phyloP scores from a whole-genome alignment of 495 filamentous ascomycete species.

The Parmelia sp. region DNA sequence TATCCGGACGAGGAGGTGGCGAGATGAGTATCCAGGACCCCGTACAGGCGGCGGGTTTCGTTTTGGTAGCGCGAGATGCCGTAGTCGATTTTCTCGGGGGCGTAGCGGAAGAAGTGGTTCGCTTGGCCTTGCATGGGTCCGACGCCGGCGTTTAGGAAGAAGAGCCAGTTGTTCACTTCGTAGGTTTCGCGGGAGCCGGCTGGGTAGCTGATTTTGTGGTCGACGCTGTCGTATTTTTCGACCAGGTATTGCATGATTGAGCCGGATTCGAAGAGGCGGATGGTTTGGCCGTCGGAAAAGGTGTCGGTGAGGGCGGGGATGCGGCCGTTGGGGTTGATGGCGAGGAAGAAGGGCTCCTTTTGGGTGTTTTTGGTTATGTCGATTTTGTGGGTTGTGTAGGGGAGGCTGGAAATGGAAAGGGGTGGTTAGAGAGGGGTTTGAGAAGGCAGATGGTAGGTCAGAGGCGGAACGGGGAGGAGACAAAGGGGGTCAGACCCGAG shows the following conservation, averaged over 20 bases:
- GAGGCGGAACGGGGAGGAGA: neutral
- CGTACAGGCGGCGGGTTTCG: slow-evolving; percentile 75
- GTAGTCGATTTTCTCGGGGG: slow-evolving; percentile 81
- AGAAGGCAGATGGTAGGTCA: neutral
- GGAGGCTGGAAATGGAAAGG: slow-evolving; percentile 32
- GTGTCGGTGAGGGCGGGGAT: slow-evolving; percentile 88
- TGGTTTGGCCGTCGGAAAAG: slow-evolving; percentile 61
- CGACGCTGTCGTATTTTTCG: slow-evolving; percentile 63
- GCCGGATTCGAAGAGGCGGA: slow-evolving; percentile 77
- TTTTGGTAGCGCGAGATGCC: slow-evolving; percentile 75
- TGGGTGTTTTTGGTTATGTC: slow-evolving; percentile 66
- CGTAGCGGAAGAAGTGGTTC: slow-evolving; percentile 85
- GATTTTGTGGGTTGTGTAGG: slow-evolving; percentile 62
- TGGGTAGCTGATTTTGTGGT: slow-evolving; percentile 80
- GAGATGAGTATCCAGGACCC: slow-evolving; percentile 70
- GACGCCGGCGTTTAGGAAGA: slow-evolving; percentile 67
- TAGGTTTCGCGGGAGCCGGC: slow-evolving; percentile 66
- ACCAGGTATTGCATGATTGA: slow-evolving; percentile 83
- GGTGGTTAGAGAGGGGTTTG: neutral
- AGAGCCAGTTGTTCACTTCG: slow-evolving; percentile 74
- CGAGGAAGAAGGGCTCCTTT: slow-evolving; percentile 83
- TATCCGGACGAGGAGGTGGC: slow-evolving; percentile 56
- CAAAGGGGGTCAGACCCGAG: slow-evolving; percentile 45
- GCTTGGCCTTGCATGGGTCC: slow-evolving; percentile 93
- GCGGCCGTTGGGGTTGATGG: slow-evolving; percentile 90